Conservation (phyloP, 1,284 basidiomycete species). For the Cryptococcus deneoformans region DNA sequence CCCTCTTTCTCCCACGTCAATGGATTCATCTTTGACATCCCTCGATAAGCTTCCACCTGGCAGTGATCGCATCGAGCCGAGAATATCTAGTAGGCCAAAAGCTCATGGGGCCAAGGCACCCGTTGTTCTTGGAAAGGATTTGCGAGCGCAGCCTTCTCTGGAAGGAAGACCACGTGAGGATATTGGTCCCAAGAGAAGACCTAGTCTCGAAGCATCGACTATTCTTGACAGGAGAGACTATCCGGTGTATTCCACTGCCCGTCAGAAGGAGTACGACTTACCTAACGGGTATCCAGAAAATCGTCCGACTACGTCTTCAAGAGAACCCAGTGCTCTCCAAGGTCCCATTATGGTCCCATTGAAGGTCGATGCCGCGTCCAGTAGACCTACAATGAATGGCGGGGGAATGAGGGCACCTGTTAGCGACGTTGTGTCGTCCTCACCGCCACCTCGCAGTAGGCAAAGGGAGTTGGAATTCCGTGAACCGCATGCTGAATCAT, state of each 20-base stretch:
- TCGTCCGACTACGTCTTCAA: no score
- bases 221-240: background rate
- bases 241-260: background rate
- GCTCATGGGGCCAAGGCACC: background rate
- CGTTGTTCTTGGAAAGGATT: background rate
- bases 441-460: background rate
- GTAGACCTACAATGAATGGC: background rate
- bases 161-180: background rate
- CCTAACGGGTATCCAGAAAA: background rate
- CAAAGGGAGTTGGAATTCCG: background rate
- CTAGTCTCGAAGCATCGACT: background rate
- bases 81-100: background rate
- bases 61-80: background rate
- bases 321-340: background rate
- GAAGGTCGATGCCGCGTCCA: background rate
- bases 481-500: conserved; percentile 1
- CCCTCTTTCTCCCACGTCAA: conserved; percentile 13
- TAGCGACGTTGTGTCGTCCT: background rate
- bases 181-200: background rate
- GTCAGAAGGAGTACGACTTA: background rate
- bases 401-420: background rate
- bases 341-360: conserved; percentile 1
- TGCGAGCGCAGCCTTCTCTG: background rate
- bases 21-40: background rate
- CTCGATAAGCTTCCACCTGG: background rate